Evolutionary conservation across 2,329 filamentous ascomycete species (phyloP).

Genomic region (Aurifilum marmelostoma): DNA sequence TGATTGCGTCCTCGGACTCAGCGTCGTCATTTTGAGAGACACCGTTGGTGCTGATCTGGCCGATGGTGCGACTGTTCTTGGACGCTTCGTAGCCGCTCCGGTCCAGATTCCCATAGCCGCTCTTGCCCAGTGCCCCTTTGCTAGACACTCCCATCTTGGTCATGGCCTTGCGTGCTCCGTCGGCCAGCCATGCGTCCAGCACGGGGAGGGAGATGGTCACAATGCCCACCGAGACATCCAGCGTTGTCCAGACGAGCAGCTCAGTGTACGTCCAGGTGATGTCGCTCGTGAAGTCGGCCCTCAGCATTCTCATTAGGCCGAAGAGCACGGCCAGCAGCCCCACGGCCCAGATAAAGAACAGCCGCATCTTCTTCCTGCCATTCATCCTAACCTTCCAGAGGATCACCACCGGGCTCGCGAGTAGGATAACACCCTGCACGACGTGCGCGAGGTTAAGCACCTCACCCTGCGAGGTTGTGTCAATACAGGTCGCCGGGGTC

Average conservation of each 20-base stretch:
- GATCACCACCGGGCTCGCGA: conserved; percentile 41
- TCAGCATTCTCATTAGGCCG: conserved; percentile 37
- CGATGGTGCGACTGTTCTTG: conserved; percentile 4
- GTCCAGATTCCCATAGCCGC: conserved; percentile 20
- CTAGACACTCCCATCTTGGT: conserved; percentile 15
- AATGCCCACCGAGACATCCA: conserved; percentile 40
- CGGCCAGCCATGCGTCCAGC: conserved; percentile 33
- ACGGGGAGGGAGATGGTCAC: conserved; percentile 40
- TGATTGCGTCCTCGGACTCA: conserved; percentile 3
- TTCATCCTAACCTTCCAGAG: conserved; percentile 41
- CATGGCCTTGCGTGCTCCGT: conserved; percentile 20
- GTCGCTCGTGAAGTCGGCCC: conserved; percentile 30
- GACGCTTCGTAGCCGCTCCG: conserved; percentile 10
- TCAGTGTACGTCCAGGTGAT: conserved; percentile 36
- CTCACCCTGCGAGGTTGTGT: conserved; percentile 30
- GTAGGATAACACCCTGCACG: conserved; percentile 39
- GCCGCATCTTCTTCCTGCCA: conserved; percentile 36
- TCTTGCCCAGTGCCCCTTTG: conserved; percentile 12
- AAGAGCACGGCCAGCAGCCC: conserved; percentile 39
- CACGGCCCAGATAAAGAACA: conserved; percentile 39
- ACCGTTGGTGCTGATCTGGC: not conserved
- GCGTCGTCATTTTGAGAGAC: not conserved
- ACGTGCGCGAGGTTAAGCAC: conserved; percentile 39
- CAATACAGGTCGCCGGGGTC: conserved; percentile 31
- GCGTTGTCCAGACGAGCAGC: conserved; percentile 37